Conservation (phyloP, 2,329 filamentous ascomycete species). For the Fusarium equiseti region DNA sequence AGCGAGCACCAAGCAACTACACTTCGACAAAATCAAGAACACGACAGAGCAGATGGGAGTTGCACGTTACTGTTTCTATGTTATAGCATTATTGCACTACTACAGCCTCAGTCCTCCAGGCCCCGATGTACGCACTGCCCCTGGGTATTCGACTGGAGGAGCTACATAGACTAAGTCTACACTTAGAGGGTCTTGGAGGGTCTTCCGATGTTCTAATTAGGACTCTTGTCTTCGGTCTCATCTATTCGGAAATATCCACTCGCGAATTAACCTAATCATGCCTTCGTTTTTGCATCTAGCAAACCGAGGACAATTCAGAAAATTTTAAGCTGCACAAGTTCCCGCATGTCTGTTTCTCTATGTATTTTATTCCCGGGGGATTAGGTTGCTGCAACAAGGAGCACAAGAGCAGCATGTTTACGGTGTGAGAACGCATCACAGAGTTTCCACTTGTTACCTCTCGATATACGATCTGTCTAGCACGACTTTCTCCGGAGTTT, state of each 20-base stretch:
- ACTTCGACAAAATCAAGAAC: slow-evolving; percentile 14
- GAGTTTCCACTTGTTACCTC: background rate
- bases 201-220: slow-evolving; percentile 30
- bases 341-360: slow-evolving; percentile 7
- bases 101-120: slow-evolving; percentile 24
- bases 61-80: slow-evolving; percentile 24
- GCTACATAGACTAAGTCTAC: slow-evolving; percentile 43
- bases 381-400: background rate
- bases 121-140: slow-evolving; percentile 32
- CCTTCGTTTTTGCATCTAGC: background rate
- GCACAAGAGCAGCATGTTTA: background rate
- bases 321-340: slow-evolving; percentile 3
- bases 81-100: slow-evolving; percentile 38
- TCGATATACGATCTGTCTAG: background rate
- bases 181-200: slow-evolving; percentile 45
- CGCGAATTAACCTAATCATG: slow-evolving; percentile 6
- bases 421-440: background rate
- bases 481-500: slow-evolving; percentile 12
- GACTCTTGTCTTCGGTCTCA: slow-evolving; percentile 16
- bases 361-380: slow-evolving; percentile 3
- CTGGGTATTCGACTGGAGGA: slow-evolving; percentile 38
- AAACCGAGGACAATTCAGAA: slow-evolving; percentile 2
- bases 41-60: slow-evolving; percentile 6
- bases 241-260: slow-evolving; percentile 10
- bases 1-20: slow-evolving; percentile 7